Evolutionary conservation across 129 eudicot species (phyloP), one percentile per base, ranked within the genome.

Genomic region (Erigeron canadensis): DNA sequence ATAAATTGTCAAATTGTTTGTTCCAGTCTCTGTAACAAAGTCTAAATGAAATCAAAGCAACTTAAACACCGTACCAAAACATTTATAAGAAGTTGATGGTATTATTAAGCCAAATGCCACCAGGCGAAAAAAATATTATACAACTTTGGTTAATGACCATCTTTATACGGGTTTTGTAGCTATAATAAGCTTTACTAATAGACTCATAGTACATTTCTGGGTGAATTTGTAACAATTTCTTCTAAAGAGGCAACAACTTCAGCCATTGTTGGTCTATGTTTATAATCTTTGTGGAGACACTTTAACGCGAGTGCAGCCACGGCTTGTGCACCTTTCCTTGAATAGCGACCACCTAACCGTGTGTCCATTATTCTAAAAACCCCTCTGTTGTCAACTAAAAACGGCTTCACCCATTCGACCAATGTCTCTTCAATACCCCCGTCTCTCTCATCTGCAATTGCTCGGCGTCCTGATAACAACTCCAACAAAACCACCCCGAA

Each of bases 361-460:
- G 95, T 75, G 82, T 90, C 97, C 95, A 90, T 90, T 28, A 90
- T 87, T 72, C 97, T 87, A 76, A 81, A 76, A 17, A 85, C 80
- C 48, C 90, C 75, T 75, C 91, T 86, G 17, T 44, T 71, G 63
- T 90, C 97, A 5, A 75, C 45, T 37, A 90, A 62, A 75, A 85
- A 83, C 5, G 91, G 97, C 70, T 64, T 83, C 37, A 89, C 91
- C 97, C 97, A 90, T 12, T 90, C 95, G 18, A 90, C 96, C 60
- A 90, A 77, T 1, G 85, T 82, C 57, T 78, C 90, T 57, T 86
- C 90, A 2, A 80, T 69, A n/a, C 93, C 86, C 15, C 88, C 96
- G 0, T 75, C 72, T 59, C 77, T 73, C 65, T 83, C 90, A 16
- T 85, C 96, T 6, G 74, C 90, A 69, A 82, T 72, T 12, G 90